phyloP scores from a whole-genome alignment of 129 eudicot species.

The Pseudognaphalium luteoalbum region DNA sequence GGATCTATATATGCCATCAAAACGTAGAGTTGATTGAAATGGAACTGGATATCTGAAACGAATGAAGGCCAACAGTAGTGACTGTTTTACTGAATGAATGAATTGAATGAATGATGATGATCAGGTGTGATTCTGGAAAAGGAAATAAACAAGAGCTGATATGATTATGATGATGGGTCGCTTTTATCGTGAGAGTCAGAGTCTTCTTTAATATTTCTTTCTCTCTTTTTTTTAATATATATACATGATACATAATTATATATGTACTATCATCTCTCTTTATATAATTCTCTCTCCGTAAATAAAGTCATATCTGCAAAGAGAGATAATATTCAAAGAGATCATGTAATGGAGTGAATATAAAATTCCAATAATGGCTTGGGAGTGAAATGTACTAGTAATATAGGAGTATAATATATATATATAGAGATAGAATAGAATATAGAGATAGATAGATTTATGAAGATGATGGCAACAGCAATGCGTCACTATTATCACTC shows the following conservation, averaged over 20 bases:
- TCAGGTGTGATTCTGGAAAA: slow-evolving; percentile 42
- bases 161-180: slow-evolving; percentile 39
- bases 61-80: slow-evolving; percentile 24
- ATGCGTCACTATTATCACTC: slow-evolving; percentile 26
- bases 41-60: slow-evolving; percentile 21
- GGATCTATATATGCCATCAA: neutral
- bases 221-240: neutral
- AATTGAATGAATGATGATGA: neutral
- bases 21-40: slow-evolving; percentile 10
- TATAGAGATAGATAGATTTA: neutral
- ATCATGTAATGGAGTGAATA: slow-evolving; percentile 3
- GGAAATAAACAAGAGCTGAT: slow-evolving; percentile 28
- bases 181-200: slow-evolving; percentile 81
- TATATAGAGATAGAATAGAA: too few species aligned
- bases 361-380: slow-evolving; percentile 1
- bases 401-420: too few species aligned
- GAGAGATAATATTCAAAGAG: slow-evolving; percentile 6
- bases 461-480: slow-evolving; percentile 19
- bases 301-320: neutral
- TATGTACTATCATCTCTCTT: too few species aligned
- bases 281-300: neutral
- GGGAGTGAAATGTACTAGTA: slow-evolving; percentile 20
- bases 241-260: too few species aligned
- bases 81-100: slow-evolving; percentile 8
- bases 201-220: neutral